These are phyloP conservation scores for Agaricales sp. DNA, from an alignment of 1,284 basidiomycete species.

Conservation along the genomic window DNA sequence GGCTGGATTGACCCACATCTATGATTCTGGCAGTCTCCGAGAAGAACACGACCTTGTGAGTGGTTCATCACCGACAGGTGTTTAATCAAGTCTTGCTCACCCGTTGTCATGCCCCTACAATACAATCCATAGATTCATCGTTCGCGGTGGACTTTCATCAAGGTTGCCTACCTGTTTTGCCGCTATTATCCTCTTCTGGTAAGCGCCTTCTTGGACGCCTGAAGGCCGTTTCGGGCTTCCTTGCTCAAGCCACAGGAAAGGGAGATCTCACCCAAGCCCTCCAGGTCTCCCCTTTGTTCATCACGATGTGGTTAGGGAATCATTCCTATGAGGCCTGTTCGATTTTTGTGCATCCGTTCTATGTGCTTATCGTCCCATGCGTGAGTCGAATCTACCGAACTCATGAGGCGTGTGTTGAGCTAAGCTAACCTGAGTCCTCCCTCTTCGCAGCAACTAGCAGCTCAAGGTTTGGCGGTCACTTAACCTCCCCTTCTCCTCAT, in stretches of 20 bases:
- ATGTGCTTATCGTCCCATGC: constrained; percentile 11
- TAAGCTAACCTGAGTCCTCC: too few relatives aligned
- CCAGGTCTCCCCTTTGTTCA: constrained; percentile 1
- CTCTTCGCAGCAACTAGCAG: constrained; percentile 3
- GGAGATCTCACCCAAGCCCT: background rate
- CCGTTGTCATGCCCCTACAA: background rate
- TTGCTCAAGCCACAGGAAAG: background rate
- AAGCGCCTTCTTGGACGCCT: constrained; percentile 15
- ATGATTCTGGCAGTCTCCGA: constrained; percentile 6
- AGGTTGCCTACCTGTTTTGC: constrained; percentile 17
- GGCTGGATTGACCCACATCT: too few relatives aligned
- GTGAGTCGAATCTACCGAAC: constrained; percentile 7
- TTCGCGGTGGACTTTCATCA: constrained; percentile 16
- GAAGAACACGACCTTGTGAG: constrained; percentile 13
- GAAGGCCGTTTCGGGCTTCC: constrained; percentile 8
- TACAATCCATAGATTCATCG: constrained; percentile 15
- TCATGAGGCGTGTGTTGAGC: background rate
- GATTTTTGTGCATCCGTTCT: constrained; percentile 12
- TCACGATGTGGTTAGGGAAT: constrained; percentile 11
- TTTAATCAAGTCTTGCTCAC: background rate
- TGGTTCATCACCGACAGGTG: background rate
- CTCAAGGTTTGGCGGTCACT: constrained; percentile 5
- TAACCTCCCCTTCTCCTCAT: background rate
- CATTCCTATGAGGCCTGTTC: constrained; percentile 12
- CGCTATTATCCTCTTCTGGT: constrained; percentile 19